Percentiles rank a stretch among this genome's conserved stretches.
Conservation (phyloP, 2,329 filamentous ascomycete species). For the Paraconiothyrium sp. region DNA sequence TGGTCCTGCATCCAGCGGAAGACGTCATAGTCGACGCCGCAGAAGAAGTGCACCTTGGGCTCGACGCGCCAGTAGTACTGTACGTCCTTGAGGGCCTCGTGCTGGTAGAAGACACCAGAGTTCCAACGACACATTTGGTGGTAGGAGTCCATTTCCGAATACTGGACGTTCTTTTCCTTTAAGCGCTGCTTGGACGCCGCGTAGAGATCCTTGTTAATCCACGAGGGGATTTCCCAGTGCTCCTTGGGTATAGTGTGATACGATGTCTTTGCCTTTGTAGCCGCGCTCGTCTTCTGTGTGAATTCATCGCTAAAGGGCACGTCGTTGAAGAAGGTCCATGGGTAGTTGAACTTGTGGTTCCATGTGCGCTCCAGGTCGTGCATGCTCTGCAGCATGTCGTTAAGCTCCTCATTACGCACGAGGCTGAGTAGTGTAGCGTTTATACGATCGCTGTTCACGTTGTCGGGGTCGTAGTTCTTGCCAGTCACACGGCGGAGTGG, state of each 20-base stretch:
- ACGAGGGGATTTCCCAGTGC: conserved; percentile 90
- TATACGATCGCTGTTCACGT: conserved; percentile 80
- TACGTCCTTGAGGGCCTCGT: conserved; percentile 81
- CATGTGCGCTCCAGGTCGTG: conserved; percentile 90
- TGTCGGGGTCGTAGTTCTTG: conserved; percentile 80
- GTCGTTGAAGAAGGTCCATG: conserved; percentile 99
- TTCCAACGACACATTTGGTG: conserved; percentile 99
- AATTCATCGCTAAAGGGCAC: conserved; percentile 93
- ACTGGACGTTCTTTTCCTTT: conserved; percentile 86
- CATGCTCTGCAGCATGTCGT: conserved; percentile 88
- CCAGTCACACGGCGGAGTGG: conserved; percentile 73
- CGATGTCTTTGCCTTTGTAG: conserved; percentile 86
- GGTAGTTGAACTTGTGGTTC: conserved; percentile 99
- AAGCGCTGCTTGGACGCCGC: conserved; percentile 84
- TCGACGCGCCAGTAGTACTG: conserved; percentile 99
- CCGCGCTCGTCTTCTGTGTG: conserved; percentile 79
- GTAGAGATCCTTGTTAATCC: conserved; percentile 91
- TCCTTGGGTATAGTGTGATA: conserved; percentile 93
- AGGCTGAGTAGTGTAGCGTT: conserved; percentile 92
- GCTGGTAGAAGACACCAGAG: conserved; percentile 96
- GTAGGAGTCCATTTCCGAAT: conserved; percentile 87
- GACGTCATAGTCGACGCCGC: conserved; percentile 97
- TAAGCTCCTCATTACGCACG: conserved; percentile 89
- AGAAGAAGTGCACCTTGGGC: conserved; percentile 99
- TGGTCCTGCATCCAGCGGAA: conserved; percentile 98